Conservation (phyloP, 768 basidiomycete species). For the Lentinus brumalis region DNA sequence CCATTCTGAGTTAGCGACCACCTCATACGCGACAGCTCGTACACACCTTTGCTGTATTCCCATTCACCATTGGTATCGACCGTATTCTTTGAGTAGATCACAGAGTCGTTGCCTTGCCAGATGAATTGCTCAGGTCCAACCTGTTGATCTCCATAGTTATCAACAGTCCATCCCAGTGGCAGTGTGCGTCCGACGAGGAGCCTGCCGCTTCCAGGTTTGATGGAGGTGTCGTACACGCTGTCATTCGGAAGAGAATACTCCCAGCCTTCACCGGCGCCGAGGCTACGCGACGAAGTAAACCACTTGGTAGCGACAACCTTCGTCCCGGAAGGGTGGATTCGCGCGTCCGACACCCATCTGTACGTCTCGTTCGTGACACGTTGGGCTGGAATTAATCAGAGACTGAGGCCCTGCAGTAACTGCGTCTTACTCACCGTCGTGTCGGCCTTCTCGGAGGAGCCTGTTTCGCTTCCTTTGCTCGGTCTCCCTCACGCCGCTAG, state of each 20-base stretch:
- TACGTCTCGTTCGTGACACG: conserved; percentile 75
- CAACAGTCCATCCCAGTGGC: conserved; percentile 61
- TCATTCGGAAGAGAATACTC: conserved; percentile 52
- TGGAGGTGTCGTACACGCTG: conserved; percentile 10
- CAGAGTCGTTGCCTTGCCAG: conserved; percentile 56
- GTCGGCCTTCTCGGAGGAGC: conserved; percentile 59
- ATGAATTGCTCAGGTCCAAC: conserved; percentile 74
- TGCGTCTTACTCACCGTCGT: conserved; percentile 37
- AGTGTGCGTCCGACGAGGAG: conserved; percentile 58
- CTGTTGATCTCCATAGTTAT: conserved; percentile 67
- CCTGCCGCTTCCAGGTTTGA: conserved; percentile 47
- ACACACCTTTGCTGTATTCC: conserved; percentile 64
- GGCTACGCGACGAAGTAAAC: conserved; percentile 65
- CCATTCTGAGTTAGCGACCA: not conserved
- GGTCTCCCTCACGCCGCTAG: conserved; percentile 54
- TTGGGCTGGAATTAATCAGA: conserved; percentile 31
- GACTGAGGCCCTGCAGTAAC: not conserved
- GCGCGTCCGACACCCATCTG: conserved; percentile 67
- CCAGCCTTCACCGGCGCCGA: conserved; percentile 78
- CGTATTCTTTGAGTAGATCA: conserved; percentile 71
- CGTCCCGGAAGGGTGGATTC: conserved; percentile 67
- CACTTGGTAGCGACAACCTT: conserved; percentile 76
- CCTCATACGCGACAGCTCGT: not conserved
- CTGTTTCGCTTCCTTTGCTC: conserved; percentile 47
- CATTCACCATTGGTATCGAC: conserved; percentile 48